phyloP scores from a whole-genome alignment of 225 moss, liverwort and hornwort genomes.

The Climacium dendroides region DNA sequence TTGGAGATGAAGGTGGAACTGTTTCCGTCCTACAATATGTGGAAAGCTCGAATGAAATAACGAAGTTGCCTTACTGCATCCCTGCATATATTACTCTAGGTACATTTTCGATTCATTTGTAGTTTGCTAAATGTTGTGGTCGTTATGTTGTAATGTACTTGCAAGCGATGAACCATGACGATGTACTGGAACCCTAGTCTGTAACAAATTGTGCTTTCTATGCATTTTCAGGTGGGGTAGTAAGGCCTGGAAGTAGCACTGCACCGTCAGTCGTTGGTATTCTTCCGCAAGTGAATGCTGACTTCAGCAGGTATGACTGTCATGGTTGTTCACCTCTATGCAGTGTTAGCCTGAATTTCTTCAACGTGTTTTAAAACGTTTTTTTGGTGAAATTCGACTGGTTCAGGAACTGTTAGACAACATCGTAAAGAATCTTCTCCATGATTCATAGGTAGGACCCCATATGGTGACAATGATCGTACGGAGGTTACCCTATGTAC shows the following conservation, averaged over 20 bases:
- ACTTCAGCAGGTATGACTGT: constrained; percentile 59
- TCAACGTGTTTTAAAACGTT: background rate
- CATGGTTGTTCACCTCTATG: background rate
- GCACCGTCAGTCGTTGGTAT: constrained; percentile 73
- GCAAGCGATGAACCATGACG: background rate
- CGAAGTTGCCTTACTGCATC: constrained; percentile 68
- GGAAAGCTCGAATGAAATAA: constrained; percentile 44
- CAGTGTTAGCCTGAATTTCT: background rate
- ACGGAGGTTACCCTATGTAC: background rate
- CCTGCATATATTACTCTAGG: constrained; percentile 80
- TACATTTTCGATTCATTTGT: constrained; percentile 3
- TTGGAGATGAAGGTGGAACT: constrained; percentile 80
- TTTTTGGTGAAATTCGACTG: background rate
- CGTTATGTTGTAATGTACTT: background rate
- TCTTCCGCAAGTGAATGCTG: constrained; percentile 82
- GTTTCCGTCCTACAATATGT: constrained; percentile 62
- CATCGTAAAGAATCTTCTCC: background rate
- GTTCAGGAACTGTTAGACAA: background rate
- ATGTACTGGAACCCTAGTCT: background rate
- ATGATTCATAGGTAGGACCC: background rate
- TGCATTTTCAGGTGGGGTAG: constrained; percentile 66
- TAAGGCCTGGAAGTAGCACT: constrained; percentile 64
- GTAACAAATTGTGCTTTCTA: background rate
- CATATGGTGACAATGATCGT: background rate
- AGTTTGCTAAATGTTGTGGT: background rate